phyloP scores from a whole-genome alignment of 768 basidiomycete genomes.

The Calocybe indica region DNA sequence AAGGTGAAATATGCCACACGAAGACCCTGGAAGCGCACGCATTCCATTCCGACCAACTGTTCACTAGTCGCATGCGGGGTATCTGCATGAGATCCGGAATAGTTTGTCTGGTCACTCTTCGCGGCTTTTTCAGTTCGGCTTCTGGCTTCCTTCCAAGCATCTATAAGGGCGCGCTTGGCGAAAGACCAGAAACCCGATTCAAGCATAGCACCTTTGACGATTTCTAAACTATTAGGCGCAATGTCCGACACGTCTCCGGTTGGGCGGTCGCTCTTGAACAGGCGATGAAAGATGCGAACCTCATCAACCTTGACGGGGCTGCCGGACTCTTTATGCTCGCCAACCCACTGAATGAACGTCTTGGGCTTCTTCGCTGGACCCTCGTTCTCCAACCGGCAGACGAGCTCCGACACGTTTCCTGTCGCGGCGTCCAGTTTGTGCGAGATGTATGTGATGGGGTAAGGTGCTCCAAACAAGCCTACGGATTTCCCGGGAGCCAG shows the following conservation, averaged over 20 bases:
- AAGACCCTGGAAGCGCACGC: constrained; percentile 93
- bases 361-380: constrained; percentile 73
- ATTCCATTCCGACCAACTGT: constrained; percentile 86
- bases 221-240: constrained; percentile 74
- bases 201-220: constrained; percentile 75
- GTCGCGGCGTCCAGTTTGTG: constrained; percentile 70
- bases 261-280: constrained; percentile 95
- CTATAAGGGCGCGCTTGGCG: constrained; percentile 57
- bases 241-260: constrained; percentile 81
- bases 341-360: constrained; percentile 96
- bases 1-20: constrained; percentile 93
- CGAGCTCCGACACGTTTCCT: constrained; percentile 73
- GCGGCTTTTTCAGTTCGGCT: constrained; percentile 57
- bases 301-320: constrained; percentile 86
- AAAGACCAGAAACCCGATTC: constrained; percentile 89
- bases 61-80: constrained; percentile 72
- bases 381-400: constrained; percentile 72
- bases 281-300: constrained; percentile 83
- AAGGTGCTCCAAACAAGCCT: constrained; percentile 88
- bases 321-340: constrained; percentile 68
- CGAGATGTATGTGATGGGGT: constrained; percentile 90
- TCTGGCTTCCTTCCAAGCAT: constrained; percentile 62
- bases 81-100: constrained; percentile 30
- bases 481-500: constrained; percentile 97
- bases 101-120: constrained; percentile 33